A percentile compares a stretch with the other conserved stretches of the same genome.
Evolutionary conservation across 768 basidiomycete genomes (phyloP).

Genomic region (Trametes maxima): DNA sequence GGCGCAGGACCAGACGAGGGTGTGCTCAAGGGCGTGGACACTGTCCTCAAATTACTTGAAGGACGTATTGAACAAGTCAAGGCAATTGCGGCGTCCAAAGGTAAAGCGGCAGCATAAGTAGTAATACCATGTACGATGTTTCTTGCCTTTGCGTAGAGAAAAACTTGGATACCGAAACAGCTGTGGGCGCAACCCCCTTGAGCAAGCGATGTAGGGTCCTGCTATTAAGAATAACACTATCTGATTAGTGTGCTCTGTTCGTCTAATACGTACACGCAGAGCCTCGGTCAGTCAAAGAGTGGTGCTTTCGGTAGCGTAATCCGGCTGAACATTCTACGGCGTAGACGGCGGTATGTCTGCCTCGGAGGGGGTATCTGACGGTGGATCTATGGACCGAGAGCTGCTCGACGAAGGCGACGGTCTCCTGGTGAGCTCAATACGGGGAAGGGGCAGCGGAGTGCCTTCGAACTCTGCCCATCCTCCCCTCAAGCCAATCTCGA

Average conservation of each 20-base stretch:
- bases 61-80: constrained; percentile 52
- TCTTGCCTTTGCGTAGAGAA: neutral
- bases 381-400: neutral
- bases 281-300: neutral
- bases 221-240: no score
- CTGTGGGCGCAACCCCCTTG: no score
- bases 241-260: no score
- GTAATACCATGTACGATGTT: neutral
- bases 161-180: neutral
- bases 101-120: neutral
- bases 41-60: constrained; percentile 61
- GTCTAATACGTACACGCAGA: neutral
- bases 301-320: no score
- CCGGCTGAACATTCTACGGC: neutral
- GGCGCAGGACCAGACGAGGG: constrained; percentile 82
- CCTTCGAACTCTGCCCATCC: constrained; percentile 68
- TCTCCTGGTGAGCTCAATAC: constrained; percentile 36
- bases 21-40: constrained; percentile 73
- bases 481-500: constrained; percentile 65
- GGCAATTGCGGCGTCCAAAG: constrained; percentile 1
- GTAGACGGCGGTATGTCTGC: neutral
- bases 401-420: neutral
- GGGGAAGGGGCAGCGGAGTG: constrained; percentile 55
- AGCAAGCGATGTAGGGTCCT: no score
- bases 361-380: neutral